Conservation (phyloP, 768 basidiomycete species). For the Leccinellum rugosiceps region DNA sequence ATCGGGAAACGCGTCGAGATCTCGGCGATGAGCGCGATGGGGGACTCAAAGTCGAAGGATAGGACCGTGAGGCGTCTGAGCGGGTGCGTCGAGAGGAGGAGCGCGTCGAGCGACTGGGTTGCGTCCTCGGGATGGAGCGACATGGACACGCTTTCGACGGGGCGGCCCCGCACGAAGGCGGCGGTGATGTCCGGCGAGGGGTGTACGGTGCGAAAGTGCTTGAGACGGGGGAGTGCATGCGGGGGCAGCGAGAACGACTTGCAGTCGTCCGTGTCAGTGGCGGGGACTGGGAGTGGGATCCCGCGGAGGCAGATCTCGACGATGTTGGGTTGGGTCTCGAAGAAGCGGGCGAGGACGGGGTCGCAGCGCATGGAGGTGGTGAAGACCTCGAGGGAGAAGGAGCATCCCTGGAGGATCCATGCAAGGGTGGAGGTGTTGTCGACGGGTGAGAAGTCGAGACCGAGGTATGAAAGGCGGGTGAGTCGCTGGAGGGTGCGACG, state of each 20-base stretch:
- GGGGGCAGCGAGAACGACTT: conserved; percentile 34
- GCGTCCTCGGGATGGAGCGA: conserved; percentile 46
- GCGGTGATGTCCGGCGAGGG: conserved; percentile 45
- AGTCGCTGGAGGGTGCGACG: conserved; percentile 41
- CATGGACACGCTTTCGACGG: conserved; percentile 49
- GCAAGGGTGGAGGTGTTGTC: conserved; percentile 36
- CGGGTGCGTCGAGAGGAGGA: conserved; percentile 37
- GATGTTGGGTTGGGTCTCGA: conserved; percentile 48
- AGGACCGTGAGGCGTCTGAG: conserved; percentile 54
- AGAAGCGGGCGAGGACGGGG: conserved; percentile 44
- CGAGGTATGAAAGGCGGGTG: conserved; percentile 38
- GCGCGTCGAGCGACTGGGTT: conserved; percentile 41
- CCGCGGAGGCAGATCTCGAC: conserved; percentile 53
- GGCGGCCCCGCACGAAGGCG: conserved; percentile 44
- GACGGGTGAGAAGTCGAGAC: conserved; percentile 45
- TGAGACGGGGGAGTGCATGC: conserved; percentile 45
- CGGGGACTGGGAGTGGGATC: conserved; percentile 36
- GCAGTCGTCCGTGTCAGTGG: neutral
- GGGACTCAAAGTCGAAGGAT: conserved; percentile 50
- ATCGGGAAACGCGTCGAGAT: conserved; percentile 45
- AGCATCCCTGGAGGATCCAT: conserved; percentile 47
- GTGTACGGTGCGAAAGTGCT: conserved; percentile 52
- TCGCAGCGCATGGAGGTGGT: conserved; percentile 58
- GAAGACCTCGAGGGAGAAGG: conserved; percentile 45
- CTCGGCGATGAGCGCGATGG: conserved; percentile 43